phyloP scores from a whole-genome alignment of 352 stramenopile species.

The Phytopythium kandeliae region DNA sequence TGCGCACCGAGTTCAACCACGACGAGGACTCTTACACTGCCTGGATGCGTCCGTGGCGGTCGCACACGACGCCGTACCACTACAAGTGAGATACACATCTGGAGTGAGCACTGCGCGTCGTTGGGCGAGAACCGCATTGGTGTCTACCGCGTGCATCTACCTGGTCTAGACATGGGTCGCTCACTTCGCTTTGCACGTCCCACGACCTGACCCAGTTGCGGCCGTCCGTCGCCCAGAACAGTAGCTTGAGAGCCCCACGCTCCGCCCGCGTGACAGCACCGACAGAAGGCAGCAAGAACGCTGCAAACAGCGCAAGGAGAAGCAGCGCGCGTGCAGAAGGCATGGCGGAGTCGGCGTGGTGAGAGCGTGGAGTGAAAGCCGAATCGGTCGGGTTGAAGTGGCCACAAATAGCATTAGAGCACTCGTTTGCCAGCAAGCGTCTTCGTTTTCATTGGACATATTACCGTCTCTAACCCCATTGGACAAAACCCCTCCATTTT shows the following conservation, averaged over 20 bases:
- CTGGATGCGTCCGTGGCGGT: constrained; percentile 40
- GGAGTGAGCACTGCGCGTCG: no score
- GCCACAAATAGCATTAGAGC: no score
- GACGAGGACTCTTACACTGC: constrained; percentile 30
- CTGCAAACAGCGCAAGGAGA: background rate
- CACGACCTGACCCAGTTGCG: constrained; percentile 39
- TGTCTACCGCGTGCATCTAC: constrained; percentile 8
- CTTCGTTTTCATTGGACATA: no score
- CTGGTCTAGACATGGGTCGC: constrained; percentile 51
- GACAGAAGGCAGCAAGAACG: background rate
- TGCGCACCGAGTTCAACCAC: background rate
- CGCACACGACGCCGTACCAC: constrained; percentile 66
- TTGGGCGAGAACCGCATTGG: no score
- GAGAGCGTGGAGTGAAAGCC: background rate
- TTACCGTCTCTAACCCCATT: no score
- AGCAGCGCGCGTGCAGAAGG: background rate
- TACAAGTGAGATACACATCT: constrained; percentile 11
- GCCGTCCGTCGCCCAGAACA: constrained; percentile 61
- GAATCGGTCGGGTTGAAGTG: background rate
- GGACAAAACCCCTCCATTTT: no score
- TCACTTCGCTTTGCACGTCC: constrained; percentile 61
- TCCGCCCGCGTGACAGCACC: constrained; percentile 25
- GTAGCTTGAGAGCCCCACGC: constrained; percentile 51
- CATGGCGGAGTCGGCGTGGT: background rate
- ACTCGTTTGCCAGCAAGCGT: no score